Evolutionary conservation across 2,329 filamentous ascomycete genomes (phyloP).

Genomic region (Aspergillus ochraceus): DNA sequence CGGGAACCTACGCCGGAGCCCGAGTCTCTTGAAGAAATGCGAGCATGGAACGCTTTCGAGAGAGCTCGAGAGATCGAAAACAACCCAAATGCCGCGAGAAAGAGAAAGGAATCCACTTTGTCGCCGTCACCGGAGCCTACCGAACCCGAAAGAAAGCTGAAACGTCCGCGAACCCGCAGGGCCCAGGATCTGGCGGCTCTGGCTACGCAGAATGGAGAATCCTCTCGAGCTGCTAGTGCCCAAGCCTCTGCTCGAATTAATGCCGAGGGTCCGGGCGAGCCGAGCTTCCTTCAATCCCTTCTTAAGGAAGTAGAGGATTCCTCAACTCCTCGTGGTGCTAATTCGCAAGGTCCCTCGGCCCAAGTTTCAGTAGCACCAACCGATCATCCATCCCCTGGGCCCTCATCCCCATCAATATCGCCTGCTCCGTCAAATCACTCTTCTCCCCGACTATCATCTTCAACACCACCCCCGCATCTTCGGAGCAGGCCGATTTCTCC

Average conservation of each 20-base stretch:
- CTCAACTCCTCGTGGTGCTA: slow-evolving; percentile 30
- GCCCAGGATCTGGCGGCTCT: slow-evolving; percentile 54
- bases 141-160: slow-evolving; percentile 78
- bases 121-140: slow-evolving; percentile 69
- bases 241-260: slow-evolving; percentile 34
- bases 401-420: slow-evolving; percentile 44
- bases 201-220: slow-evolving; percentile 43
- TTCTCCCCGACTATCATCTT: slow-evolving; percentile 39
- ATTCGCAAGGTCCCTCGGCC: slow-evolving; percentile 32
- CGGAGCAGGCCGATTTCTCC: slow-evolving; percentile 37
- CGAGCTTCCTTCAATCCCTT: slow-evolving; percentile 82
- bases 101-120: slow-evolving; percentile 63
- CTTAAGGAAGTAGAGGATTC: slow-evolving; percentile 79
- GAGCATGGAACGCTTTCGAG: slow-evolving; percentile 89
- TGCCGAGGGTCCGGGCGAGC: slow-evolving; percentile 51
- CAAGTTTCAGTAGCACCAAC: slow-evolving; percentile 36
- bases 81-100: slow-evolving; percentile 48
- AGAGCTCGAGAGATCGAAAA: slow-evolving; percentile 71
- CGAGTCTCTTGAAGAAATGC: slow-evolving; percentile 76
- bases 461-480: slow-evolving; percentile 39
- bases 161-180: slow-evolving; percentile 79
- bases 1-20: slow-evolving; percentile 53
- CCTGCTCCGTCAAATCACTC: slow-evolving; percentile 42
- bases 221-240: slow-evolving; percentile 35
- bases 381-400: slow-evolving; percentile 40